phyloP scores from a whole-genome alignment of 2,329 filamentous ascomycete species.

The Clathrospora elynae region DNA sequence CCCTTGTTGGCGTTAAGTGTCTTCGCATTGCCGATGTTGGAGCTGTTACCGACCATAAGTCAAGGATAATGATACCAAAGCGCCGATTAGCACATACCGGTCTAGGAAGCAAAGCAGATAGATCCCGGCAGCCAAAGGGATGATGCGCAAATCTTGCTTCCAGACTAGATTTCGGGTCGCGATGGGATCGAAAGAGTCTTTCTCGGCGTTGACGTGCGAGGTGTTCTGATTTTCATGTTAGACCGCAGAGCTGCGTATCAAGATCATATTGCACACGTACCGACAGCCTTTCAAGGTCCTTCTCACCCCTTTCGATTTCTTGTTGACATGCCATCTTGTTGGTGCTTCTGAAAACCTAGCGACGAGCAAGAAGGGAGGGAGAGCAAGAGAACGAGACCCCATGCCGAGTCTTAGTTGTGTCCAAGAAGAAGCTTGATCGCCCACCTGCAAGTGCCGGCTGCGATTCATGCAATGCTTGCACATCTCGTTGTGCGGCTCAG shows the following conservation, averaged over 20 bases:
- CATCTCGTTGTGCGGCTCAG: too few relatives aligned
- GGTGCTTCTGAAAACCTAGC: too few relatives aligned
- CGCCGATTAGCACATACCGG: too few relatives aligned
- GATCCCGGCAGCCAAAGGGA: constrained; percentile 66
- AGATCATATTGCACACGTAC: background rate
- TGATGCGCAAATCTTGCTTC: constrained; percentile 62
- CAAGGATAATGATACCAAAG: too few relatives aligned
- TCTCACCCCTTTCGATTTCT: background rate
- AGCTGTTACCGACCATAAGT: too few relatives aligned
- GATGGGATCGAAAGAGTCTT: background rate
- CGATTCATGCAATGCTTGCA: too few relatives aligned
- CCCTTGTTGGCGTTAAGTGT: constrained; percentile 64
- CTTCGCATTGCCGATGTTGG: constrained; percentile 65
- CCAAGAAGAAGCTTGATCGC: too few relatives aligned
- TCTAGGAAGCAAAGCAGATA: constrained; percentile 70
- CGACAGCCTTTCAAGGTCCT: background rate
- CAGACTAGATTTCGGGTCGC: constrained; percentile 1
- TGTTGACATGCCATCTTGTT: background rate
- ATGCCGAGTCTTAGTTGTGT: too few relatives aligned
- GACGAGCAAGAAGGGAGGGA: too few relatives aligned
- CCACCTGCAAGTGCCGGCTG: too few relatives aligned
- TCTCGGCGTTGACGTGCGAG: background rate
- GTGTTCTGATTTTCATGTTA: background rate
- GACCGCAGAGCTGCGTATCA: background rate
- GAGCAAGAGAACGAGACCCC: too few relatives aligned